Evolutionary conservation across 2,329 filamentous ascomycete species (phyloP).

Genomic region (Tolypocladium tundrense): DNA sequence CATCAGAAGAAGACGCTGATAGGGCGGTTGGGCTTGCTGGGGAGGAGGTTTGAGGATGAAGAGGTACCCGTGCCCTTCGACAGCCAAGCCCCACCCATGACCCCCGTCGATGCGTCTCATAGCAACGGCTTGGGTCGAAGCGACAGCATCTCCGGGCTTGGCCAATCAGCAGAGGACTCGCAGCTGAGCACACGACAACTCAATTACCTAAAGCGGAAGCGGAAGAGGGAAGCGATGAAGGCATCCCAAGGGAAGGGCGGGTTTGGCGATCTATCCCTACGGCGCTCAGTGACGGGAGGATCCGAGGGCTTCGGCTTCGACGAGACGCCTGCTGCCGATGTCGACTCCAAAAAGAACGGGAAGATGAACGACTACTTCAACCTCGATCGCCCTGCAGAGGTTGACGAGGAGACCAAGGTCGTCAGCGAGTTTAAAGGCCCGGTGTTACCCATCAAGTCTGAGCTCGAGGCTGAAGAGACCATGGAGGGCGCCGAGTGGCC

Average conservation of each 20-base stretch:
- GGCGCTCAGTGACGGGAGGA: constrained; percentile 49
- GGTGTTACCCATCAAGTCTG: constrained; percentile 69
- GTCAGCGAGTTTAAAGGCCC: constrained; percentile 93
- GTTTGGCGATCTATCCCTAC: constrained; percentile 74
- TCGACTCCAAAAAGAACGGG: constrained; percentile 49
- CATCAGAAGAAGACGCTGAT: constrained; percentile 84
- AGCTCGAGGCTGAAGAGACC: constrained; percentile 68
- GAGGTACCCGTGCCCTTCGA: constrained; percentile 53
- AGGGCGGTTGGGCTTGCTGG: constrained; percentile 72
- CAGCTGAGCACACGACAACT: constrained; percentile 85
- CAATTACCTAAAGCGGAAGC: constrained; percentile 88
- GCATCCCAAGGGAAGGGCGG: constrained; percentile 78
- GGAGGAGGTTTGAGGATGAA: constrained; percentile 77
- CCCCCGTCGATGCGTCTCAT: constrained; percentile 31
- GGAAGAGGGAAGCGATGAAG: constrained; percentile 80
- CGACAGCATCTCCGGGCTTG: constrained; percentile 27
- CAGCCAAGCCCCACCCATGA: constrained; percentile 27
- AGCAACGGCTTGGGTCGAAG: constrained; percentile 20
- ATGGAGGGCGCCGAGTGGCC: constrained; percentile 83
- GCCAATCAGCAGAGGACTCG: constrained; percentile 47
- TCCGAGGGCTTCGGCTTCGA: constrained; percentile 49
- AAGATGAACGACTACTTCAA: constrained; percentile 80
- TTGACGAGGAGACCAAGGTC: constrained; percentile 85
- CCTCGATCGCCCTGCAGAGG: constrained; percentile 64
- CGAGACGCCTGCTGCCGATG: constrained; percentile 43